phyloP scores from a whole-genome alignment of 345 rosid species.

The Dimocarpus longan region DNA sequence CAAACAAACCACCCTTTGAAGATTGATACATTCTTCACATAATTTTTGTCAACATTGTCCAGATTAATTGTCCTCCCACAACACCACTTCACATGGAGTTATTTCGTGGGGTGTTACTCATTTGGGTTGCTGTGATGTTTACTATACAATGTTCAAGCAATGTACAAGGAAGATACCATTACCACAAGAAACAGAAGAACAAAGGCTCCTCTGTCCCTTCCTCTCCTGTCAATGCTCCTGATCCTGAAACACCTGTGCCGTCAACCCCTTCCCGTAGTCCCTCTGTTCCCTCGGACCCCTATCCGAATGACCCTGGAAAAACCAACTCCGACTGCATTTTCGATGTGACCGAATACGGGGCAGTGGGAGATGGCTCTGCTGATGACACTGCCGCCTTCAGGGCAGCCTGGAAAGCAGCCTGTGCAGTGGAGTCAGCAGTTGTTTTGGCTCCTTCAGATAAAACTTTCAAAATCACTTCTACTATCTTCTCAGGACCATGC shows the following conservation, averaged over 20 bases:
- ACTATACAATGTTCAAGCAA: constrained; percentile 39
- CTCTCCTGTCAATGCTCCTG: constrained; percentile 30
- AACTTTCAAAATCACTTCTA: constrained; percentile 74
- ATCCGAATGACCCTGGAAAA: constrained; percentile 48
- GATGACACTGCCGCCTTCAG: constrained; percentile 84
- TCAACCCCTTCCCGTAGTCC: constrained; percentile 34
- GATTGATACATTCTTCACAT: constrained; percentile 3
- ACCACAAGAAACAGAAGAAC: constrained; percentile 58
- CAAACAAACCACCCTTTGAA: neutral
- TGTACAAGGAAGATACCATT: constrained; percentile 62
- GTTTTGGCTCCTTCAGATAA: constrained; percentile 69
- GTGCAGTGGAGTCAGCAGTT: constrained; percentile 66
- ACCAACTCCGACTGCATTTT: constrained; percentile 41
- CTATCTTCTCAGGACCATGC: constrained; percentile 94
- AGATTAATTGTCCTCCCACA: neutral
- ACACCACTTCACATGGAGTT: constrained; percentile 30
- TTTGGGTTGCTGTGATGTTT: constrained; percentile 26
- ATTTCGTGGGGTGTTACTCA: constrained; percentile 21
- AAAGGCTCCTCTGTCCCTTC: constrained; percentile 28
- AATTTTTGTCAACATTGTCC: neutral
- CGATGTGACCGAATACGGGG: constrained; percentile 76
- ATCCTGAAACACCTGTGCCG: constrained; percentile 21
- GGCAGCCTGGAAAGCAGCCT: constrained; percentile 90
- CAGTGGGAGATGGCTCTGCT: constrained; percentile 77
- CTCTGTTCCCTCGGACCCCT: constrained; percentile 63